A percentile compares a stretch with the other conserved stretches of the same genome.
Evolutionary conservation across 306 rosid genomes (phyloP).

Genomic region (Pachyrhizus erosus): DNA sequence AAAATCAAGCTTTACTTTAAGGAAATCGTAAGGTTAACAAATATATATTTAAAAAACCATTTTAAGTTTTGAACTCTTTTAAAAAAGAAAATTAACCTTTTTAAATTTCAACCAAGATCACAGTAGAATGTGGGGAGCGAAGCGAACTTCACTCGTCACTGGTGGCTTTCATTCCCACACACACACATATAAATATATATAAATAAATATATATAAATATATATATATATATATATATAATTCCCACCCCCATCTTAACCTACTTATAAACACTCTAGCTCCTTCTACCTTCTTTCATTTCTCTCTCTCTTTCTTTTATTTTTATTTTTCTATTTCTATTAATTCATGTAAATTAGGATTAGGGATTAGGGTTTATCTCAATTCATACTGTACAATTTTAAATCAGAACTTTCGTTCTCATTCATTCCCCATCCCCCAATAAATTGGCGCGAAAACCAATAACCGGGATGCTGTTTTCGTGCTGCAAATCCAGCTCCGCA

Average conservation of each 20-base stretch:
- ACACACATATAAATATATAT: not conserved
- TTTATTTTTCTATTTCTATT: not conserved
- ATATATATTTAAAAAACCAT: too few species aligned
- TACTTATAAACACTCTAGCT: not conserved
- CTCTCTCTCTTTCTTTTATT: not conserved
- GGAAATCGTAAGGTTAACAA: too few species aligned
- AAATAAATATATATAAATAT: too few species aligned
- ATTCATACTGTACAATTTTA: slow-evolving; percentile 39
- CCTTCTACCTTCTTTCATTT: not conserved
- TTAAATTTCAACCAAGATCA: not conserved
- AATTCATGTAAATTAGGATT: slow-evolving; percentile 30
- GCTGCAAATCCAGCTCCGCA: slow-evolving; percentile 33
- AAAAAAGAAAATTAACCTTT: too few species aligned
- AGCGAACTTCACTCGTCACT: not conserved
- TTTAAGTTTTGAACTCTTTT: too few species aligned
- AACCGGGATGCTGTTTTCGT: not conserved
- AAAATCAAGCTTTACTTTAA: not conserved
- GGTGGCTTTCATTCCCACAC: not conserved
- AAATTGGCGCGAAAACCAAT: not conserved
- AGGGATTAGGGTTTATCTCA: slow-evolving; percentile 54
- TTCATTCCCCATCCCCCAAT: not conserved
- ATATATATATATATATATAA: too few species aligned
- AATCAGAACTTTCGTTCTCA: not conserved
- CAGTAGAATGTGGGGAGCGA: not conserved
- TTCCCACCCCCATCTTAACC: slow-evolving; percentile 12